These are phyloP conservation scores for Lactifluus volemus DNA, from an alignment of 768 basidiomycete species.

Conservation along the genomic window DNA sequence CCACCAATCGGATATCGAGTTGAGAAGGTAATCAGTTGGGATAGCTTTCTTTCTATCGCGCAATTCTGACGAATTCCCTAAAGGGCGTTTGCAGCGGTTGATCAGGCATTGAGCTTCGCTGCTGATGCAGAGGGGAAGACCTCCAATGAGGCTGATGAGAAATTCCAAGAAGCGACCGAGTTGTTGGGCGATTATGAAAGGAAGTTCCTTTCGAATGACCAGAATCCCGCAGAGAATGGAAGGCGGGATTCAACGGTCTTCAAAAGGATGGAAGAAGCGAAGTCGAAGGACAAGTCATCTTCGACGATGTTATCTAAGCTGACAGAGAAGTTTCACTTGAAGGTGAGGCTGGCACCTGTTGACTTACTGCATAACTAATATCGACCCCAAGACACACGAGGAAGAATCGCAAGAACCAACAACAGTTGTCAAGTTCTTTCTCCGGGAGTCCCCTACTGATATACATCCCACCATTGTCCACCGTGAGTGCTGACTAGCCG, in stretches of 20 bases:
- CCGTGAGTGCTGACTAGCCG: background rate
- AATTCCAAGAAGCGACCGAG: background rate
- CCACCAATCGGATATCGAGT: background rate
- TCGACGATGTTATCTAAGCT: background rate
- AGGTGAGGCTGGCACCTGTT: background rate
- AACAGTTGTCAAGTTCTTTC: background rate
- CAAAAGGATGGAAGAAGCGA: background rate
- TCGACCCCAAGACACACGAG: background rate
- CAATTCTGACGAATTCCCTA: background rate
- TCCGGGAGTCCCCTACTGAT: slow-evolving; percentile 1
- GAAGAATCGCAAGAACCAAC: background rate
- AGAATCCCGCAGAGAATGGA: too few relatives aligned
- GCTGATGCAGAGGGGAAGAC: background rate
- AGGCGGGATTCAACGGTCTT: background rate
- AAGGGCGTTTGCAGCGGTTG: background rate
- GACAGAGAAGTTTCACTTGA: background rate
- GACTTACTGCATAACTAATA: background rate
- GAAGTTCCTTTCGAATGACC: background rate
- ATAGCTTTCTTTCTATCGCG: background rate
- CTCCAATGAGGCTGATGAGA: background rate
- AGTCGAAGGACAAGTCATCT: background rate
- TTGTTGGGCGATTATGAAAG: background rate
- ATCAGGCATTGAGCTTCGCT: background rate
- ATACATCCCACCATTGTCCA: background rate
- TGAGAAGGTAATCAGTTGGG: background rate